A percentile compares a stretch with the other conserved stretches of the same genome.
phyloP scores from a whole-genome alignment of 1,284 basidiomycete genomes.

The Apiotrichum sp. region DNA sequence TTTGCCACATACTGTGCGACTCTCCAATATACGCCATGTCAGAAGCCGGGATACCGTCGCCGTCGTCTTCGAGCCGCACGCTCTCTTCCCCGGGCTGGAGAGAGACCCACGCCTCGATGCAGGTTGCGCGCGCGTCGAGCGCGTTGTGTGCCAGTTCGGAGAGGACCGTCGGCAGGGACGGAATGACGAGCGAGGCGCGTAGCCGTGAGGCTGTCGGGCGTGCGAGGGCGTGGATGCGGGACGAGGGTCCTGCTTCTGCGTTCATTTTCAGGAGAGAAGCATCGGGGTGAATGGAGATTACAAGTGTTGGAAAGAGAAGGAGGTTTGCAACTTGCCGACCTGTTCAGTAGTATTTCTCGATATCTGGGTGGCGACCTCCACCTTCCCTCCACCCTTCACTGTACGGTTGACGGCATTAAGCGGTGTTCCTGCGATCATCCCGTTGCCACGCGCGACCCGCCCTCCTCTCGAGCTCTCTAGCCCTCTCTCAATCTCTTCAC shows the following conservation, averaged over 20 bases:
- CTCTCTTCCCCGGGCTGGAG: slow-evolving; percentile 56
- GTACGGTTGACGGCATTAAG: too few relatives aligned
- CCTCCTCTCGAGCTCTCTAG: too few relatives aligned
- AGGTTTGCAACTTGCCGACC: too few relatives aligned
- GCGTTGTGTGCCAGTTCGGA: slow-evolving; percentile 81
- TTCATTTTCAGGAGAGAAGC: slow-evolving; percentile 58
- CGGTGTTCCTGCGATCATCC: too few relatives aligned
- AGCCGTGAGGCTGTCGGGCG: slow-evolving; percentile 39
- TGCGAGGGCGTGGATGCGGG: slow-evolving; percentile 19
- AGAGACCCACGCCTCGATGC: slow-evolving; percentile 43
- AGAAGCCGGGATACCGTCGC: slow-evolving; percentile 61
- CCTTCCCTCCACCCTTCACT: background rate
- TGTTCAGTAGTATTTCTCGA: too few relatives aligned
- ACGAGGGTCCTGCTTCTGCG: background rate
- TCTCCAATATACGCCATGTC: slow-evolving; percentile 56
- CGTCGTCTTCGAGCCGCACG: slow-evolving; percentile 78
- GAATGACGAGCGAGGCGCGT: slow-evolving; percentile 74
- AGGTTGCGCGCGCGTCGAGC: slow-evolving; percentile 46
- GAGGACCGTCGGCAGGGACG: slow-evolving; percentile 67
- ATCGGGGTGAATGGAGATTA: slow-evolving; percentile 50
- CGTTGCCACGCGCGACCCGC: too few relatives aligned
- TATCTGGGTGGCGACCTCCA: slow-evolving; percentile 10
- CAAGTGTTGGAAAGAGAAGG: slow-evolving; percentile 45
- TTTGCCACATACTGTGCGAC: slow-evolving; percentile 57
- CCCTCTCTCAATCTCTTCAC: too few relatives aligned